Percentiles rank a stretch among this genome's conserved stretches.
Conservation (phyloP, 1,139 yeast species). For the Saccharomyces hybrid region DNA sequence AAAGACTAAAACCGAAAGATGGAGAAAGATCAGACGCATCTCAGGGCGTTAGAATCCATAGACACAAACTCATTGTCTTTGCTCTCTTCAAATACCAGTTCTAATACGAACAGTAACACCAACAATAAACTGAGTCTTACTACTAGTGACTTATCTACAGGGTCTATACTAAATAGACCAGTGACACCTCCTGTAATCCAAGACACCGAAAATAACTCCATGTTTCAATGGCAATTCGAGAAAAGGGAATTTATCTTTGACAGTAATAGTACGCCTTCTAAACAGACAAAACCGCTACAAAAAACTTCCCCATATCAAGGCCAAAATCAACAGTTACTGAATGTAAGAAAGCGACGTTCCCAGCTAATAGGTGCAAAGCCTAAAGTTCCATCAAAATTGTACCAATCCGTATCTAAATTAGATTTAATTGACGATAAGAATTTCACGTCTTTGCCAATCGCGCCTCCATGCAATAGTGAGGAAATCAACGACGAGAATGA, state of each 20-base stretch:
- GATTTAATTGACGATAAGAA: conserved; percentile 27
- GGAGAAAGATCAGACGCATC: conserved; percentile 19
- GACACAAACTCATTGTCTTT: conserved; percentile 24
- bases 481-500: conserved; percentile 6
- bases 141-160: background rate
- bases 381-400: conserved; percentile 16
- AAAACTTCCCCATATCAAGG: background rate
- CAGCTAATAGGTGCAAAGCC: conserved; percentile 25
- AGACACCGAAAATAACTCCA: conserved; percentile 14
- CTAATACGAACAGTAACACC: conserved; percentile 7
- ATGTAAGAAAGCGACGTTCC: conserved; percentile 18
- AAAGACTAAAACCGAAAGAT: background rate
- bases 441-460: conserved; percentile 27
- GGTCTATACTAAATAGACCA: conserved; percentile 7
- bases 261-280: conserved; percentile 29
- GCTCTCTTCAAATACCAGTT: conserved; percentile 10
- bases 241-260: conserved; percentile 25
- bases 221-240: conserved; percentile 24
- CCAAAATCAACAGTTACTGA: conserved; percentile 10
- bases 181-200: conserved; percentile 10
- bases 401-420: conserved; percentile 23
- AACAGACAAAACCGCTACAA: conserved; percentile 4
- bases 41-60: conserved; percentile 22
- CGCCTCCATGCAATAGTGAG: conserved; percentile 28
- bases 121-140: conserved; percentile 5